These are phyloP conservation scores for Macaranga tanarius DNA, from an alignment of 441 rosid genomes.

Conservation along the genomic window DNA sequence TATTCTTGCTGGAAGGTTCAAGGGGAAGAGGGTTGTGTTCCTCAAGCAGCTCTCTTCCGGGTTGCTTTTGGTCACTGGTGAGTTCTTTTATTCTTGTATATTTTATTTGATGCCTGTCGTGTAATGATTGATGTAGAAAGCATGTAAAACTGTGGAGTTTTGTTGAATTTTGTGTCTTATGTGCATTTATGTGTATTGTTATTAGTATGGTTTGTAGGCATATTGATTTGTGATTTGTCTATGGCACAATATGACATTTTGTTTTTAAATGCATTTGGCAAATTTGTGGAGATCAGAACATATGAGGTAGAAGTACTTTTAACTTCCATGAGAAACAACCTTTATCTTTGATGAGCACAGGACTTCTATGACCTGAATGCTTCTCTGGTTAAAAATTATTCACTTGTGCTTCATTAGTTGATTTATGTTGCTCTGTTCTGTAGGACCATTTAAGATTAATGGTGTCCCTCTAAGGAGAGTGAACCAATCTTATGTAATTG, in stretches of 20 bases:
- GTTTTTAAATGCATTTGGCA: not conserved
- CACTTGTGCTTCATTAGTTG: not conserved
- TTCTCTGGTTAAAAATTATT: no score
- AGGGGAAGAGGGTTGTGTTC: conserved; percentile 92
- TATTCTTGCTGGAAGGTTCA: conserved; percentile 83
- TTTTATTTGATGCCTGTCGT: not conserved
- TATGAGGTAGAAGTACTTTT: not conserved
- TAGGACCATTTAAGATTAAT: conserved; percentile 90
- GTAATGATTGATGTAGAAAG: not conserved
- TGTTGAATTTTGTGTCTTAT: not conserved
- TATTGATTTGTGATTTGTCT: not conserved
- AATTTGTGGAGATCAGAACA: not conserved
- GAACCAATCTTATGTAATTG: conserved; percentile 74
- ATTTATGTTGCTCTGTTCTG: not conserved
- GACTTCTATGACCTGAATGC: not conserved
- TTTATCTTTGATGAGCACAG: no score
- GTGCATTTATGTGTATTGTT: not conserved
- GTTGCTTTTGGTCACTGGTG: conserved; percentile 76
- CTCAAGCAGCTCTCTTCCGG: conserved; percentile 88
- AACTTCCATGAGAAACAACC: not conserved
- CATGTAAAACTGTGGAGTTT: no score
- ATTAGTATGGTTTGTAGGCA: not conserved
- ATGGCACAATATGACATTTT: not conserved
- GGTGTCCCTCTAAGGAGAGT: conserved; percentile 88
- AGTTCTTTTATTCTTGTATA: conserved; percentile 11